Base-by-base conservation (phyloP, 2,329 filamentous ascomycete genomes). In the Trichoderma sp. region DNA sequence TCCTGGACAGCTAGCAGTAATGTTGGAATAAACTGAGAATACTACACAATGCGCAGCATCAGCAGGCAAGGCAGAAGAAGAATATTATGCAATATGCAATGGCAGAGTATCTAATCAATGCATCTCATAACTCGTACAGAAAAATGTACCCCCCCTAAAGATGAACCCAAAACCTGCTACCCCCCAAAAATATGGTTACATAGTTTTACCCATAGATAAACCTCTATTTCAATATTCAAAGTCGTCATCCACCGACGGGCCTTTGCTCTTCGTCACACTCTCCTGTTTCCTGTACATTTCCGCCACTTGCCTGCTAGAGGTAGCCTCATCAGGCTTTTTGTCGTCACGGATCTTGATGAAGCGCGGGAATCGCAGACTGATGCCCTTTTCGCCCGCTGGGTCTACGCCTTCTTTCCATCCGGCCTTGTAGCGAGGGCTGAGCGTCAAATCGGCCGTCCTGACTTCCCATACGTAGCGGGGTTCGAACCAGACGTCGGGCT, bases 401-500 rank as follows among this genome's bases (percentile, higher is more conserved):
- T 92, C 91, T n/a, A 92, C 85, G 7, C 94, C 89, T 76, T 96
- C 92, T 72, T 90, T 89, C 56, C 87, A 88, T 1, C 92, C 95
- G n/a, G 95, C 95, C 80, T 94, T 93, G 80, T 99, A 99, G 45
- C 94, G 85, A 29, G 95, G 95, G 72, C 91, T 94, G 25, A 99
- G 86, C 2, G 95, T 98, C 73, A 99, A 80, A 82, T 99, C 95
- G 1, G 95, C 95, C 13, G 94, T 97, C 83, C 94, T 97, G 73
- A 99, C 94, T 80, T 99, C 95, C 95, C 95, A 99, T 1, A 99
- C 95, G 74, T 91, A 90, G 50, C 89, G 89, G 15, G 95, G 92
- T 83, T 99, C 95, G 77, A 99, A 95, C 95, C 95, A 99, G 42
- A 99, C 93, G 78, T 99, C 95, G 1, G 95, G 95, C 78, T 99